Percentiles rank a stretch among this genome's conserved stretches.
phyloP scores from a whole-genome alignment of 805 yeast genomes.

The Sungouiella thailandica region DNA sequence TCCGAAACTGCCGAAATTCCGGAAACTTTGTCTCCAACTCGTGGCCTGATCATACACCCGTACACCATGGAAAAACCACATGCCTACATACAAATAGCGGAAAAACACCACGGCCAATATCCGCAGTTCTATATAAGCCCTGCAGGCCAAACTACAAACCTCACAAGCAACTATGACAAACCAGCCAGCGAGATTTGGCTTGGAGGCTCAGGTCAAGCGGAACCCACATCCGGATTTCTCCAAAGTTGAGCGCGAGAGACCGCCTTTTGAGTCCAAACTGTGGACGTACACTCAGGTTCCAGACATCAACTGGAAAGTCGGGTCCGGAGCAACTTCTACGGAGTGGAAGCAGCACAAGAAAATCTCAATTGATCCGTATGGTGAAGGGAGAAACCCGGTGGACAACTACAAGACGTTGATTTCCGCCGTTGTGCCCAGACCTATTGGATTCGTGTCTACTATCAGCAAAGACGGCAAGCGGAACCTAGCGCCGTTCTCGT shows the following conservation, averaged over 20 bases:
- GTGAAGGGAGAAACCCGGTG: constrained; percentile 28
- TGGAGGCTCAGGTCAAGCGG: constrained; percentile 4
- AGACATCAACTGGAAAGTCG: constrained; percentile 37
- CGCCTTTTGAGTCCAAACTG: constrained; percentile 5
- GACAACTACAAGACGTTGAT: constrained; percentile 48
- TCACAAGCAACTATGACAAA: background rate
- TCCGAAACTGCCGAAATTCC: too few species aligned
- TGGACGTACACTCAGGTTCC: constrained; percentile 23
- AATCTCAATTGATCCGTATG: constrained; percentile 44
- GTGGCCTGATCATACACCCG: too few species aligned
- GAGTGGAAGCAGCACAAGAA: constrained; percentile 44
- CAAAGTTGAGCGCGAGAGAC: constrained; percentile 7
- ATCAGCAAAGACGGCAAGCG: constrained; percentile 35
- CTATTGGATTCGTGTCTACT: constrained; percentile 55
- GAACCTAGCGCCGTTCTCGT: constrained; percentile 62
- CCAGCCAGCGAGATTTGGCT: constrained; percentile 2
- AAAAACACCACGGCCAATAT: too few species aligned
- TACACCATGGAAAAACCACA: too few species aligned
- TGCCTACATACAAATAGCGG: too few species aligned
- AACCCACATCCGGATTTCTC: constrained; percentile 10
- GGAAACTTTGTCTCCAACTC: too few species aligned
- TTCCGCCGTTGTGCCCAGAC: constrained; percentile 56
- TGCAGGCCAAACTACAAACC: too few species aligned
- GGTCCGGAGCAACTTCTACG: constrained; percentile 42
- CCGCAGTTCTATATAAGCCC: too few species aligned